These are phyloP conservation scores for Xylona heveae DNA, from an alignment of 495 filamentous ascomycete species.

Conservation along the genomic window DNA sequence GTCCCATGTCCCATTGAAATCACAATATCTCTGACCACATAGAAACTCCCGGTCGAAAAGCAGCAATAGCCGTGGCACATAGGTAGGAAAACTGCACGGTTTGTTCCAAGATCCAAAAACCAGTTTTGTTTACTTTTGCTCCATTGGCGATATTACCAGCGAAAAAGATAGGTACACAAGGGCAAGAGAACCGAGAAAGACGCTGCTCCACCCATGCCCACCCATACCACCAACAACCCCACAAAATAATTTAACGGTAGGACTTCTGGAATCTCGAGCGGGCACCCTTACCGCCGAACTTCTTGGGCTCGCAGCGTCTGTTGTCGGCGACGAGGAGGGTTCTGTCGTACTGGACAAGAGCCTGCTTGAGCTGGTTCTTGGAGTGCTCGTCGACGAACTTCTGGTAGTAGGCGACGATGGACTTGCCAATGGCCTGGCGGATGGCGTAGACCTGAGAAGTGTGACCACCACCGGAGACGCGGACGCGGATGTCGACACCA, in stretches of 20 bases:
- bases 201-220: conserved; percentile 5
- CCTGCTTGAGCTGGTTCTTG: conserved; percentile 97
- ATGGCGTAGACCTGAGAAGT: conserved; percentile 96
- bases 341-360: conserved; percentile 83
- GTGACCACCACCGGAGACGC: conserved; percentile 93
- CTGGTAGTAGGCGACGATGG: conserved; percentile 98
- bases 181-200: too few species aligned
- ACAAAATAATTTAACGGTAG: conserved; percentile 27
- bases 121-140: too few species aligned
- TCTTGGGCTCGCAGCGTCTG: conserved; percentile 24
- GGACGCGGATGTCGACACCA: conserved; percentile 89
- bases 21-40: too few species aligned
- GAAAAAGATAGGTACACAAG: neutral
- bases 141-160: neutral
- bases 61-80: too few species aligned
- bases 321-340: conserved; percentile 95
- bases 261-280: conserved; percentile 91
- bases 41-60: too few species aligned
- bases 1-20: too few species aligned
- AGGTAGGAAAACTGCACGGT: too few species aligned
- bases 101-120: too few species aligned
- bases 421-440: conserved; percentile 97
- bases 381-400: conserved; percentile 99
- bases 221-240: conserved; percentile 13
- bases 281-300: conserved; percentile 65